These are phyloP conservation scores for Aegilops umbellulata DNA, from an alignment of 176 grass and related monocot genomes.

Conservation along the genomic window DNA sequence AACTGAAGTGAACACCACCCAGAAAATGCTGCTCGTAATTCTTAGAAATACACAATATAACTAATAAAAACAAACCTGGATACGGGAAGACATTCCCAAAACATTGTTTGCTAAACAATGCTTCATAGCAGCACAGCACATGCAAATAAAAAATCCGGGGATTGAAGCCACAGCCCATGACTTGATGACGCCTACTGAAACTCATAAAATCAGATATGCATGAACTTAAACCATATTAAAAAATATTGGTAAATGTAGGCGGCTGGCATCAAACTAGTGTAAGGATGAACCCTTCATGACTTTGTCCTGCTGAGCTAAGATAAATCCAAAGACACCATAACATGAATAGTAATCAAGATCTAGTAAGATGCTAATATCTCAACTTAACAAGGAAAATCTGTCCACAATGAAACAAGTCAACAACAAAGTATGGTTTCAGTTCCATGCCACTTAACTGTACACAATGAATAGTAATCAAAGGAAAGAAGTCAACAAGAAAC, in stretches of 20 bases:
- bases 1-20: too few species aligned
- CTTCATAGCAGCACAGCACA: conserved; percentile 77
- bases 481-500: neutral
- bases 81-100: conserved; percentile 82
- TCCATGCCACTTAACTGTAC: too few species aligned
- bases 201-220: neutral
- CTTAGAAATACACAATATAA: conserved; percentile 16
- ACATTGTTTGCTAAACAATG: conserved; percentile 92
- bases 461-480: neutral
- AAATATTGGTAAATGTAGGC: neutral
- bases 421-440: too few species aligned
- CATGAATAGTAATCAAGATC: neutral
- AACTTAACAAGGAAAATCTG: neutral
- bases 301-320: neutral
- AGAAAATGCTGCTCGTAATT: neutral
- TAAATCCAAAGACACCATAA: neutral
- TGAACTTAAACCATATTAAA: neutral
- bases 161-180: conserved; percentile 68
- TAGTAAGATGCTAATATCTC: neutral
- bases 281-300: neutral
- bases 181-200: conserved; percentile 12
- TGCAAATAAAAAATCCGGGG: conserved; percentile 78
- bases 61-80: conserved; percentile 56
- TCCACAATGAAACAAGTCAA: too few species aligned
- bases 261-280: neutral